Evolutionary conservation across 768 basidiomycete genomes (phyloP).

Genomic region (Mycena indigotica): DNA sequence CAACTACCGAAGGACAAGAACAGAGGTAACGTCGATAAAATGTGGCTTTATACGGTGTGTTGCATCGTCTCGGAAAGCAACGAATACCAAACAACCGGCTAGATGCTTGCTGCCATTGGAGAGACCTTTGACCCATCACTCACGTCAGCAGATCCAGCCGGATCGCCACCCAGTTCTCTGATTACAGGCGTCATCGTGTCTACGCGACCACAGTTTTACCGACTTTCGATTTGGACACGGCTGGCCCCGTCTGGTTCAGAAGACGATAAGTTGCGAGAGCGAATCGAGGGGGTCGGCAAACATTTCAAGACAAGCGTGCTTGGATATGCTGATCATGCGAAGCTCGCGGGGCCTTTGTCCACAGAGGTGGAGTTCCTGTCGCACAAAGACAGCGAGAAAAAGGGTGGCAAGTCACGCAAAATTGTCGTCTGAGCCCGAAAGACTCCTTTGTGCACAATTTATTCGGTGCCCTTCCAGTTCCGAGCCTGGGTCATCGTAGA

Average conservation of each 20-base stretch:
- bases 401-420: conserved; percentile 82
- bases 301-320: conserved; percentile 93
- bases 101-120: conserved; percentile 99
- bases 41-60: conserved; percentile 96
- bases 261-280: conserved; percentile 65
- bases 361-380: conserved; percentile 95
- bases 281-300: conserved; percentile 81
- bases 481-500: no score
- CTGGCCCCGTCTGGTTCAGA: conserved; percentile 61
- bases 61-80: conserved; percentile 35
- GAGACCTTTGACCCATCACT: conserved; percentile 96
- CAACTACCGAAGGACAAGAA: conserved; percentile 97
- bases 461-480: no score
- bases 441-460: conserved; percentile 4
- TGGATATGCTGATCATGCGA: conserved; percentile 73
- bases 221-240: conserved; percentile 97
- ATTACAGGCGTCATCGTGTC: conserved; percentile 96
- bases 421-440: conserved; percentile 61
- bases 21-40: conserved; percentile 78
- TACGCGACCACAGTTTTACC: conserved; percentile 92
- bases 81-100: conserved; percentile 22
- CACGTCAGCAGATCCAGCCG: conserved; percentile 46
- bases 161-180: conserved; percentile 55
- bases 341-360: conserved; percentile 81
- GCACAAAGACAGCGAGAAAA: conserved; percentile 95